phyloP scores from a whole-genome alignment of 2,329 filamentous ascomycete species.

The Trichoderma sp. region DNA sequence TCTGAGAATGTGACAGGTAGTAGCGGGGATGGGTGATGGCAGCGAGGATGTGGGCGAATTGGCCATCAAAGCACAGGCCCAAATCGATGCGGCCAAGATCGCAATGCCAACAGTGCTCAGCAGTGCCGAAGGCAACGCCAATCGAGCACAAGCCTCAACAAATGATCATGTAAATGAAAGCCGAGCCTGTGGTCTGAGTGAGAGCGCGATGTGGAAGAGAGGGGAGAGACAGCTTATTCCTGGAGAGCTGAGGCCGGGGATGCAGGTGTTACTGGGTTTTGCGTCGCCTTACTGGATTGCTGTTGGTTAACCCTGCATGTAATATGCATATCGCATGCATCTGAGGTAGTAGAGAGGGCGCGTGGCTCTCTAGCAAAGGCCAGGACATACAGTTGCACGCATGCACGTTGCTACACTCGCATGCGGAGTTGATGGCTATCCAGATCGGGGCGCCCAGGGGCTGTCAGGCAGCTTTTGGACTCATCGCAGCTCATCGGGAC shows the following conservation, averaged over 20 bases:
- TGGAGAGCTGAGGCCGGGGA: neutral
- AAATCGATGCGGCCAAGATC: neutral
- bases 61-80: neutral
- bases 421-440: neutral
- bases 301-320: slow-evolving; percentile 7
- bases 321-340: slow-evolving; percentile 1
- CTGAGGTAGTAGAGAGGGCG: neutral
- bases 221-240: neutral
- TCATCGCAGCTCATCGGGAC: neutral
- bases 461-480: neutral
- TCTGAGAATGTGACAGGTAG: neutral
- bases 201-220: neutral
- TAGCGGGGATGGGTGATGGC: neutral
- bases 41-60: neutral
- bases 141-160: neutral
- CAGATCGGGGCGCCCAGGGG: too few species aligned
- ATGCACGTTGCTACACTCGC: neutral
- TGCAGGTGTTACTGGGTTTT: neutral
- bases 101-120: neutral
- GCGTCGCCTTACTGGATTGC: neutral
- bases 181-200: neutral
- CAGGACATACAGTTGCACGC: neutral
- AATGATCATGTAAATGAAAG: neutral
- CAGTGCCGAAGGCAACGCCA: neutral
- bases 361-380: neutral